These are phyloP conservation scores for Ustilago crameri DNA, from an alignment of 1,284 basidiomycete genomes.

Conservation along the genomic window DNA sequence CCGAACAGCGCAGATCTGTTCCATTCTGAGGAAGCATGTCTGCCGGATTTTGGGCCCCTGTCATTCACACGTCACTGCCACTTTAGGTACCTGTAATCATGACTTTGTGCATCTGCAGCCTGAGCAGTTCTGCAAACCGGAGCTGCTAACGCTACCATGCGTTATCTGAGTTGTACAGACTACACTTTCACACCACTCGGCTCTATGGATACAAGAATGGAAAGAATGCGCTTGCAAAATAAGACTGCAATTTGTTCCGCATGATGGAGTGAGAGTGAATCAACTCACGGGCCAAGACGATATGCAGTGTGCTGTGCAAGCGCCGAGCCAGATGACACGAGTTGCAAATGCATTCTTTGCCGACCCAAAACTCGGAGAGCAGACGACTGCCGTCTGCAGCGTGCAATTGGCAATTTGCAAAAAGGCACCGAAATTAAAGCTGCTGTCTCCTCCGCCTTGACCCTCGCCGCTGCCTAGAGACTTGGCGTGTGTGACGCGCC, in stretches of 20 bases:
- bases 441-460: neutral
- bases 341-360: neutral
- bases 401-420: too few species aligned
- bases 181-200: too few species aligned
- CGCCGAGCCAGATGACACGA: neutral
- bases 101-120: too few species aligned
- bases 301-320: slow-evolving; percentile 1
- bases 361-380: neutral
- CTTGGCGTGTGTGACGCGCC: slow-evolving; percentile 1
- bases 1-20: too few species aligned
- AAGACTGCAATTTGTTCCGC: neutral
- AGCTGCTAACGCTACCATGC: too few species aligned
- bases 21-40: too few species aligned
- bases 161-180: too few species aligned
- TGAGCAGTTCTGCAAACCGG: too few species aligned
- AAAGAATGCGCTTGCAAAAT: neutral
- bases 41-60: too few species aligned
- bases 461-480: neutral
- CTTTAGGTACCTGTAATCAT: too few species aligned
- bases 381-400: neutral
- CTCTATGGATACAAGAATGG: too few species aligned
- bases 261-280: neutral
- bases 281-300: neutral
- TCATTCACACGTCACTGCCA: too few species aligned
- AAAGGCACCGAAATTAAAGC: slow-evolving; percentile 3